Base-by-base conservation (phyloP, 768 basidiomycete species). In the Sarcomyxa edulis region DNA sequence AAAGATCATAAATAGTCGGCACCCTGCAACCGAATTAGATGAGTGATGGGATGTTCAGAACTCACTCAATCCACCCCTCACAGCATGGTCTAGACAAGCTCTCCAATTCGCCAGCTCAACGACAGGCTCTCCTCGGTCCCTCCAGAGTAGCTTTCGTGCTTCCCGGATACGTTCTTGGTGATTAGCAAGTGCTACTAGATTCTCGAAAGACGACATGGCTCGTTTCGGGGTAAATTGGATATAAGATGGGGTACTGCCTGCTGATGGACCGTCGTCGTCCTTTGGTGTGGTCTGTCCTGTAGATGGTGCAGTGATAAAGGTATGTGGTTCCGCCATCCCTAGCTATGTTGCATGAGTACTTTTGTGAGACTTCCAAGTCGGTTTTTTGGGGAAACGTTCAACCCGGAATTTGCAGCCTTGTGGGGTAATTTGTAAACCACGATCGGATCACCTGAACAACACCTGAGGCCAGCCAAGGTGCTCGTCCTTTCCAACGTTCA, bases 181-280 rank as follows among this genome's bases (percentile, higher is more conserved):
- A 59, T 90, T 89, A 4, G 89, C 90, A 39, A 93, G 69, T 10
- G 84, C 84, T 15, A 89, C 81, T 6, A 93, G 66, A 52, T 86
- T 88, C 54, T 91, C 87, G 48, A 91, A 91, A 0, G 85, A 89
- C 7, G 75, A 71, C 64, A 84, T 78, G 3, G 81, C 74, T 23
- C 66, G 64, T 32, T 62, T 68, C 0, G 78, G 79, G 1, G 72
- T 67, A 46, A 80, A 68, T 5, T 66, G 61, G 37, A 76, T 68
- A 46, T 33, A 46, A n/a, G 34, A 29, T 26, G 40, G 8, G 10
- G 39, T 23, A 2, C 4, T 7, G 14, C 29, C 37, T 15, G n/a
- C n/a, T n/a, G n/a, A n/a, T n/a, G n/a, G n/a, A n/a, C n/a, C n/a
- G n/a, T n/a, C n/a, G n/a, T n/a, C n/a, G n/a, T n/a, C n/a, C n/a